phyloP scores from a whole-genome alignment of 2,329 filamentous ascomycete species.

The Trichoderma sp. region DNA sequence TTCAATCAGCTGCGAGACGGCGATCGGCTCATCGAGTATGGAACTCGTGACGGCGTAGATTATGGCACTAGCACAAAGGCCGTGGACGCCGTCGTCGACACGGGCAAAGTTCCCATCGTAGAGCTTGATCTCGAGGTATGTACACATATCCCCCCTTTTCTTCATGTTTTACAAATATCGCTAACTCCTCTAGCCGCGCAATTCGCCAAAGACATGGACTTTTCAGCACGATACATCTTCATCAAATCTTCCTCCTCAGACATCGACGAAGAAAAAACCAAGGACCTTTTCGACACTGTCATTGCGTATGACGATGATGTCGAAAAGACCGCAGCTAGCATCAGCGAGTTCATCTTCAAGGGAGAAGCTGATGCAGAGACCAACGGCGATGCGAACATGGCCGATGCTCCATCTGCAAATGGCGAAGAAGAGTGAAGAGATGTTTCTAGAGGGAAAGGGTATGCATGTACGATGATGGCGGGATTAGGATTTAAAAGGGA shows the following conservation, averaged over 20 bases:
- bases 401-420: constrained; percentile 20
- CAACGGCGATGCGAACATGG: constrained; percentile 25
- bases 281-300: constrained; percentile 32
- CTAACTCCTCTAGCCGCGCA: constrained; percentile 46
- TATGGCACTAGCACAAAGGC: constrained; percentile 59
- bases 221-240: constrained; percentile 56
- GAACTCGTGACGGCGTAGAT: constrained; percentile 48
- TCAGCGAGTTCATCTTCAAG: constrained; percentile 34
- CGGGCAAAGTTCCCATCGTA: constrained; percentile 62
- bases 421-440: background rate
- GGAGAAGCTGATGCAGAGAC: constrained; percentile 7
- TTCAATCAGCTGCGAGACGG: constrained; percentile 62
- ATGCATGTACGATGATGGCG: background rate
- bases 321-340: constrained; percentile 24
- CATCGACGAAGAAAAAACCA: constrained; percentile 30
- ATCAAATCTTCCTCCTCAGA: constrained; percentile 45
- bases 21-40: constrained; percentile 60
- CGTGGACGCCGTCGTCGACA: constrained; percentile 52
- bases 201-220: constrained; percentile 59
- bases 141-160: background rate
- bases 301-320: constrained; percentile 33
- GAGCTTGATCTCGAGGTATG: constrained; percentile 55
- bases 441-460: too few relatives aligned
- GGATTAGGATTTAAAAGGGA: background rate
- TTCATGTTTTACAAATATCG: background rate